phyloP scores from a whole-genome alignment of 352 stramenopile species.

The Globisporangium viniferum region DNA sequence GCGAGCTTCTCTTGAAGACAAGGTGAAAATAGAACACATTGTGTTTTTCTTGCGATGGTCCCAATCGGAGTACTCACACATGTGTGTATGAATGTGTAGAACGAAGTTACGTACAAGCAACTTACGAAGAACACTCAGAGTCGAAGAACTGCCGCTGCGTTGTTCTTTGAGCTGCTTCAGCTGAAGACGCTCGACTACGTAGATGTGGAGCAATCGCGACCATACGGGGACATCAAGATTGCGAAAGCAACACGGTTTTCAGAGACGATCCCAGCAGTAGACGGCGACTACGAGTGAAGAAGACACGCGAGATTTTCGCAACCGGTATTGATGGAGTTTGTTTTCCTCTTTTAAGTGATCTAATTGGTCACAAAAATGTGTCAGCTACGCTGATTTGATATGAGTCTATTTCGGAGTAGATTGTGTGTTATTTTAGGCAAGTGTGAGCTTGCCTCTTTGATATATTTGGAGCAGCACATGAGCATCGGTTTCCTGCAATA shows the following conservation, averaged over 20 bases:
- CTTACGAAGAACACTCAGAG: constrained; percentile 80
- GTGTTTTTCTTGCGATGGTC: constrained; percentile 6
- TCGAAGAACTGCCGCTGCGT: constrained; percentile 86
- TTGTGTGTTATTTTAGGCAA: background rate
- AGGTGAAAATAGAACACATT: constrained; percentile 26
- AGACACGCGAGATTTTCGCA: background rate
- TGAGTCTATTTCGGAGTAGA: constrained; percentile 7
- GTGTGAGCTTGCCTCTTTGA: background rate
- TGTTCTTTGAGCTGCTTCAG: constrained; percentile 97
- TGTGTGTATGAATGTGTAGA: constrained; percentile 18
- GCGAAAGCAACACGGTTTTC: constrained; percentile 64
- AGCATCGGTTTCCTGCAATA: constrained; percentile 7
- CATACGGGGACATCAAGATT: constrained; percentile 95
- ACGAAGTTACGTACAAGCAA: constrained; percentile 82
- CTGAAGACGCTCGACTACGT: constrained; percentile 98
- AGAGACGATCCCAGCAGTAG: constrained; percentile 76
- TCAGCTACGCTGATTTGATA: background rate
- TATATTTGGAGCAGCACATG: background rate
- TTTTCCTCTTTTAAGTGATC: constrained; percentile 1
- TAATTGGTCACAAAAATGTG: constrained; percentile 6
- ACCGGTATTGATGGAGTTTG: constrained; percentile 1
- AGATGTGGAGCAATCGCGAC: constrained; percentile 89
- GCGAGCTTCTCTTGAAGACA: constrained; percentile 67
- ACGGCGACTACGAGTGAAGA: constrained; percentile 33
- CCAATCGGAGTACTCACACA: background rate